Evolutionary conservation across 1,284 basidiomycete genomes (phyloP).

Genomic region (Boletellus sp.): DNA sequence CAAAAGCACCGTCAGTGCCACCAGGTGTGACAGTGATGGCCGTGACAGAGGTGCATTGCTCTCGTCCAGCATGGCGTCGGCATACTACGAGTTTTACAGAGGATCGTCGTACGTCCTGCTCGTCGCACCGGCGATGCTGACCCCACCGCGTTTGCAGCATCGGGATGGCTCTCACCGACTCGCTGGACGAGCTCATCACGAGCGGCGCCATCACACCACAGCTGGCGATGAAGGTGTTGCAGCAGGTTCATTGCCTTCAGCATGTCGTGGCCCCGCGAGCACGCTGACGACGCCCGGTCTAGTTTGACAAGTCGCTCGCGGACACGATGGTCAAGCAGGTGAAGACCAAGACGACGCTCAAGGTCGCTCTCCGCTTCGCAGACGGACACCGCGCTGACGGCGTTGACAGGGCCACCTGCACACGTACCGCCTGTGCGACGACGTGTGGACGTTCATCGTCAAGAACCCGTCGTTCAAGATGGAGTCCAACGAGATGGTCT

Average conservation of each 20-base stretch:
- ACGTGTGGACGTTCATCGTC: constrained; percentile 96
- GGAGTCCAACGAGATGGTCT: constrained; percentile 83
- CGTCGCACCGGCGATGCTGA: not conserved
- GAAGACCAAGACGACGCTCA: constrained; percentile 88
- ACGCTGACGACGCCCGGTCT: constrained; percentile 11
- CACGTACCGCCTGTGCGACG: constrained; percentile 93
- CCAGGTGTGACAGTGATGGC: no score
- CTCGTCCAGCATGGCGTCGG: constrained; percentile 57
- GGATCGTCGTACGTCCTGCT: constrained; percentile 70
- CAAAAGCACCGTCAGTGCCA: no score
- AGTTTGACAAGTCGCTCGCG: constrained; percentile 95
- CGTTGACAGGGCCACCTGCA: constrained; percentile 75
- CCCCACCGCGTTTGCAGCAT: constrained; percentile 54
- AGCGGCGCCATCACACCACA: constrained; percentile 97
- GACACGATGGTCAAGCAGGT: constrained; percentile 89
- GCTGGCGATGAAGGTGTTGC: constrained; percentile 93
- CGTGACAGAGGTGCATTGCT: constrained; percentile 4
- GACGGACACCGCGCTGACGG: not conserved
- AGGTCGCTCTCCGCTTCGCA: constrained; percentile 39
- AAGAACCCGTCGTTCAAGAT: constrained; percentile 92
- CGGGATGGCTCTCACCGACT: constrained; percentile 97
- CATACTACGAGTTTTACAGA: constrained; percentile 90
- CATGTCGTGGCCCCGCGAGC: not conserved
- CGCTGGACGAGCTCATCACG: constrained; percentile 97
- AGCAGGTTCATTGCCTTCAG: constrained; percentile 65